Evolutionary conservation across 345 rosid genomes (phyloP), one percentile per base, ranked within the genome.

Genomic region (Salix arbutifolia): DNA sequence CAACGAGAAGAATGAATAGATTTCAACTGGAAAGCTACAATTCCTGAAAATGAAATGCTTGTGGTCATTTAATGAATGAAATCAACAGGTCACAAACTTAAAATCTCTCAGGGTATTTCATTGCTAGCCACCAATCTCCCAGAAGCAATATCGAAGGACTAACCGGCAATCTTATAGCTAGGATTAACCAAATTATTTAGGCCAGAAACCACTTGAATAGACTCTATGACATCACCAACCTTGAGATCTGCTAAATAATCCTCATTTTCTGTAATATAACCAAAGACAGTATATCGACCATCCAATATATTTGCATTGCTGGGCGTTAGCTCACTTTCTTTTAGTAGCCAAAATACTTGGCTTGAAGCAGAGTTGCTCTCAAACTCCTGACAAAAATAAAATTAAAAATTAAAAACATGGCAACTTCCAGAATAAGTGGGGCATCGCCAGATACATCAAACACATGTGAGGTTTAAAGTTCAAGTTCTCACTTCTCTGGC

Each of bases 281-380:
- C 99, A 30, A 93, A 93, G 69, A 96, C 97, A 1, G 99, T 88
- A 58, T 93, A 96, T n/a, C 97, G 91, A 58, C 99, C 99, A 46
- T 96, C 99, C 91, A 96, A 83, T 70, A 96, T 96, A 74, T 96
- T 93, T 62, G 99, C 93, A 50, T 92, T 93, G 83, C 99, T 93
- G 17, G 98, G 99, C 17, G 98, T 96, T 67, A 96, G 91, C 74
- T 96, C 99, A 80, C 99, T 96, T 85, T 96, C 98, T 88, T 96
- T 96, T 65, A 96, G 85, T 61, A 96, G 88, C 98, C 99, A 96
- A 81, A 96, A 96, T 62, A 96, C 74, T 82, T 96, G 98, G 84
- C 99, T 96, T 76, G 99, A 96, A 28, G 88, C 98, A 12, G 98
- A 93, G 82, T 96, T 92, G 84, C 89, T 73, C 89, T 93, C 98